A percentile compares a stretch with the other conserved stretches of the same genome.
phyloP scores from a whole-genome alignment of 345 rosid species.

The Laguncularia racemosa region DNA sequence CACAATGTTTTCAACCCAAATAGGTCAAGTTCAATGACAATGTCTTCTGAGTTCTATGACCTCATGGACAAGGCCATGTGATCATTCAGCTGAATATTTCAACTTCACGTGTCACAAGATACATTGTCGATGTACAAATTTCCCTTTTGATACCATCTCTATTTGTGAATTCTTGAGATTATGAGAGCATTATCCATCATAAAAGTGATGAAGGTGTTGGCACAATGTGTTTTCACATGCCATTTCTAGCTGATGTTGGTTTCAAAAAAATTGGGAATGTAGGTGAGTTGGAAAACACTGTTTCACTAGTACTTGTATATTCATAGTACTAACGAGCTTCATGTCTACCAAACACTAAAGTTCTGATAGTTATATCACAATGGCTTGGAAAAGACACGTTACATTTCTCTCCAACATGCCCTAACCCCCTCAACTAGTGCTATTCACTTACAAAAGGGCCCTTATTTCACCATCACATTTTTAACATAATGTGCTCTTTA shows the following conservation, averaged over 20 bases:
- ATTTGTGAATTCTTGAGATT: background rate
- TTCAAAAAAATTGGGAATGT: background rate
- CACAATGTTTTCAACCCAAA: background rate
- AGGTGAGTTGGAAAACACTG: background rate
- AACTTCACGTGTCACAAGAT: background rate
- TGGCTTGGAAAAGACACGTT: no score
- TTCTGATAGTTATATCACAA: no score
- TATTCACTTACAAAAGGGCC: no score
- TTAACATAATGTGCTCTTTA: background rate
- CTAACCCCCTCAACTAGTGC: no score
- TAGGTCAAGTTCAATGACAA: background rate
- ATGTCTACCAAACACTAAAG: background rate
- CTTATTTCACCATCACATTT: no score
- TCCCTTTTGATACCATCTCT: background rate
- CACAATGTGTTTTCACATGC: background rate
- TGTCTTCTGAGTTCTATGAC: background rate
- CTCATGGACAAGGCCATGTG: conserved; percentile 9
- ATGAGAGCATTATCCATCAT: background rate
- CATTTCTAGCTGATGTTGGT: background rate
- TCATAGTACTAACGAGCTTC: background rate
- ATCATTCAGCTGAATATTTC: conserved; percentile 2
- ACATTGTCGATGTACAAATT: no score
- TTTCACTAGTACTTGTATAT: background rate
- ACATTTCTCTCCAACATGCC: no score
- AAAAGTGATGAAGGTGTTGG: background rate